Percentiles rank a stretch among this genome's conserved stretches.
These are phyloP conservation scores for Plasmodium inui DNA, from an alignment of 169 alveolate species.

Conservation along the genomic window DNA sequence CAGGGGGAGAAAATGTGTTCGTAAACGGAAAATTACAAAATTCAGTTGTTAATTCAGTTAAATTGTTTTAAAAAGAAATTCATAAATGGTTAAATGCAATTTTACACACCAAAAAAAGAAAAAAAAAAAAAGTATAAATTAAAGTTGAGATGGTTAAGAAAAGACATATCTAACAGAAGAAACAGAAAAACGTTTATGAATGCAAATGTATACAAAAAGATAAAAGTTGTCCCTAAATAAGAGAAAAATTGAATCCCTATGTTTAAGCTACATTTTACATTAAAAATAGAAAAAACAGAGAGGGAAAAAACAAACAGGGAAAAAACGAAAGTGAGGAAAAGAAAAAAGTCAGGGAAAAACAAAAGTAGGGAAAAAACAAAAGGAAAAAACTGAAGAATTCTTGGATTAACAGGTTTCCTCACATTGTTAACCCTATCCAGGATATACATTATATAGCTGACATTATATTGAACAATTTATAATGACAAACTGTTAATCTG, in stretches of 20 bases:
- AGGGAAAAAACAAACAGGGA: too few relatives aligned
- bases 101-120: not conserved
- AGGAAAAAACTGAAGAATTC: not conserved
- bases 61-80: not conserved
- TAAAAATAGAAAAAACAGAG: slow-evolving; percentile 4
- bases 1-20: not conserved
- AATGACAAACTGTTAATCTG: not conserved
- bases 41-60: not conserved
- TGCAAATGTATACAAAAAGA: not conserved
- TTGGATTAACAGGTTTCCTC: not conserved
- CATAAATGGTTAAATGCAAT: not conserved
- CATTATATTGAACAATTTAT: not conserved
- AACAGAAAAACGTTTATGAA: too few relatives aligned
- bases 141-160: not conserved
- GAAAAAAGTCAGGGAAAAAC: too few relatives aligned
- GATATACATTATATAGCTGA: not conserved
- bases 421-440: not conserved
- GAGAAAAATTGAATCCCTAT: not conserved
- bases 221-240: not conserved
- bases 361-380: too few relatives aligned
- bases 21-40: too few relatives aligned
- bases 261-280: not conserved
- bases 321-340: too few relatives aligned
- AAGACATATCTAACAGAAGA: not conserved
- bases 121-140: too few relatives aligned